Evolutionary conservation across 2,329 filamentous ascomycete genomes (phyloP).

Genomic region (Colletotrichum cereale): DNA sequence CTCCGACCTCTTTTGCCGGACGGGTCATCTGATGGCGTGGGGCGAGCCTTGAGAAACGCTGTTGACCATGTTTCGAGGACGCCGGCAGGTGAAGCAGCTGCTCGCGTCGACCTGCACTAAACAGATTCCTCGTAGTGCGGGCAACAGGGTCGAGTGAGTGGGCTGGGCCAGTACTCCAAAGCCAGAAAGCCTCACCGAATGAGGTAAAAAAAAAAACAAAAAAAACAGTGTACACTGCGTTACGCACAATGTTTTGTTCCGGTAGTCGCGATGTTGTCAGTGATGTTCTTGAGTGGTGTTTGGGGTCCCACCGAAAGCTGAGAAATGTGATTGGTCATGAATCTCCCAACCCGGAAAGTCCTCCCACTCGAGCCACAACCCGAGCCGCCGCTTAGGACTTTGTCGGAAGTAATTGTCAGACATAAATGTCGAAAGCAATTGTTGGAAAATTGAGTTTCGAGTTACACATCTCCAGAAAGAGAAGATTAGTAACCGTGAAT

Average conservation of each 20-base stretch:
- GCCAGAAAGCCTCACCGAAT: background rate
- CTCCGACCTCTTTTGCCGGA: too few species aligned
- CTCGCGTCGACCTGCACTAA: constrained; percentile 20
- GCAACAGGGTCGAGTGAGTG: background rate
- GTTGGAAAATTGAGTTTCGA: too few species aligned
- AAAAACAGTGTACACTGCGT: too few species aligned
- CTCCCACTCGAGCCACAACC: background rate
- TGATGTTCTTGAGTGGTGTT: constrained; percentile 27
- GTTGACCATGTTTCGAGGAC: constrained; percentile 21
- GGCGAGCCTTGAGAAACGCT: background rate
- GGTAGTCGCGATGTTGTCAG: constrained; percentile 13
- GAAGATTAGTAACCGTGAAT: background rate
- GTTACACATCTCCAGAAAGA: background rate
- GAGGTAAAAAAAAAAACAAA: background rate
- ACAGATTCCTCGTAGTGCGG: background rate
- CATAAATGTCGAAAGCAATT: background rate
- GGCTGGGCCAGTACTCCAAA: background rate
- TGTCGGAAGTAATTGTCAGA: background rate
- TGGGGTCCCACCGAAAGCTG: background rate
- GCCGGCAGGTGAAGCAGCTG: constrained; percentile 4
- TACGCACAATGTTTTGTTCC: background rate
- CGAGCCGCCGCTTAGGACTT: background rate
- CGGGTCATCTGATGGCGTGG: constrained; percentile 10
- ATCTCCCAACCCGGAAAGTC: background rate
- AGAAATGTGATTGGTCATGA: constrained; percentile 27